Base-by-base conservation (phyloP, 306 rosid species). In the Casuarina glauca region DNA sequence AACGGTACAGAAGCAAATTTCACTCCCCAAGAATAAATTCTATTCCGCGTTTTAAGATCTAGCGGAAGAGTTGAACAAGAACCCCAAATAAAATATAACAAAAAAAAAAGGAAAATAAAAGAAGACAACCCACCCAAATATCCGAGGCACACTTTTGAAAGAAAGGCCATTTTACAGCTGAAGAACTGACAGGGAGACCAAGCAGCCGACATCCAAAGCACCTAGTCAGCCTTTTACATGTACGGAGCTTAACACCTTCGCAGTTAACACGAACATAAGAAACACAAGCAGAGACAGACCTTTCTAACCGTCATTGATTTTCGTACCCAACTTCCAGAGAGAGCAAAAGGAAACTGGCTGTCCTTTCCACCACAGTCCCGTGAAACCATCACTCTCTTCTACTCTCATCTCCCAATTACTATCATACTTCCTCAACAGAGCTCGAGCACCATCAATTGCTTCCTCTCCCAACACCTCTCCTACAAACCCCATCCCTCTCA, bases 351-450 rank as follows among this genome's bases (percentile, higher is more conserved):
- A 92, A 79, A 92, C 95, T 50, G 92, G 86, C 74, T 89, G 91
- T 3, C 90, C 93, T 63, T 86, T 94, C 97, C 97, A 94, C 92
- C 97, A 87, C 60, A 92, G 36, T 36, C 91, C 96, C 38, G 83
- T 88, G 66, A 86, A 82, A 42, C 79, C 86, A 77, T 86, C 88
- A 39, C 82, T 86, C 43, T 86, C 97, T 63, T 90, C 97, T 1
- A 84, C 53, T 80, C 86, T 92, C 93, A 90, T 92, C 80, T 92
- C 98, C 97, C 97, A 94, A 43, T 90, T 90, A 10, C 53, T 78
- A 45, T 94, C 98, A 70, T 94, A 92, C 82, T 91, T 94, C 84
- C 97, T 90, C 80, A 94, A 66, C 81, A 91, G 85, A 74, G 95
- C 97, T 85, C 93, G 64, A 71, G 82, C 97, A 17, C 92, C 95